Evolutionary conservation across 805 yeast species (phyloP).

Genomic region (Nakazawaea anatomiae): DNA sequence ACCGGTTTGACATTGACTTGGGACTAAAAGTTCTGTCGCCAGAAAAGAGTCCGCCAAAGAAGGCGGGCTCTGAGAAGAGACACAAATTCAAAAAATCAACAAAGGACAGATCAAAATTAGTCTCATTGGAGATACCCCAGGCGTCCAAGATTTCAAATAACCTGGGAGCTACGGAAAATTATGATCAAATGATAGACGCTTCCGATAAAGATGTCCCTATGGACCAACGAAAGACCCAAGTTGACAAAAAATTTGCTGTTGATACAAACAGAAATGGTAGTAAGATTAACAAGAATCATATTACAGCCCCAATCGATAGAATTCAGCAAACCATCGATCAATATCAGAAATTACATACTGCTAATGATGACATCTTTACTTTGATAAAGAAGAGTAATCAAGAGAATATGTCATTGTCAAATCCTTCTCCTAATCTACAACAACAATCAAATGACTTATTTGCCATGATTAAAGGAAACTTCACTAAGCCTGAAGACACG

Average conservation of each 20-base stretch:
- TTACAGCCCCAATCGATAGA: not conserved
- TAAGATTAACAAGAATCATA: too few relatives aligned
- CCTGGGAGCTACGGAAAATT: not conserved
- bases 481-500: not conserved
- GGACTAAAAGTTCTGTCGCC: conserved; percentile 18
- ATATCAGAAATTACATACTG: conserved; percentile 1
- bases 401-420: not conserved
- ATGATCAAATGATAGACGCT: too few relatives aligned
- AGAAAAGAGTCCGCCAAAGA: conserved; percentile 6
- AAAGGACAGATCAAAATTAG: not conserved
- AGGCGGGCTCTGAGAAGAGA: not conserved
- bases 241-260: too few relatives aligned
- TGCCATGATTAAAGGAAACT: not conserved
- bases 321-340: conserved; percentile 3
- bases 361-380: not conserved
- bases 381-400: conserved; percentile 2
- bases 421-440: not conserved
- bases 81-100: too few relatives aligned
- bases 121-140: not conserved
- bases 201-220: too few relatives aligned
- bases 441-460: not conserved
- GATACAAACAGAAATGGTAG: too few relatives aligned
- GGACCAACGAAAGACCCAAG: too few relatives aligned
- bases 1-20: conserved; percentile 13
- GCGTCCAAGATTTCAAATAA: too few relatives aligned